Conservation (phyloP, 495 filamentous ascomycete species). For the Aspergillus campestris region DNA sequence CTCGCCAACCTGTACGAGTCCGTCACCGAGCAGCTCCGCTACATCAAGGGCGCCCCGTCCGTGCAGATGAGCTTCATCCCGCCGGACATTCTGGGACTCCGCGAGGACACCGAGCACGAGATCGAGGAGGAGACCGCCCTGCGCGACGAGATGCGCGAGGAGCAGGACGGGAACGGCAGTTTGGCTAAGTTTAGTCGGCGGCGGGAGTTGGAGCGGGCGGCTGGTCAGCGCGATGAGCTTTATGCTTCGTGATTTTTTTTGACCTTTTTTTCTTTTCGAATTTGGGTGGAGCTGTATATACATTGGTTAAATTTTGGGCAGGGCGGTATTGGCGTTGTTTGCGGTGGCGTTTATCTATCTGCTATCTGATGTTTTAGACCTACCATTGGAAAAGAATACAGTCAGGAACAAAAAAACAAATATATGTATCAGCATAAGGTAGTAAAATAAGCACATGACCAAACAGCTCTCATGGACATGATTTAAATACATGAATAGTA, state of each 20-base stretch:
- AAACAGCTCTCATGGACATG: too few relatives aligned
- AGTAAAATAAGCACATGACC: too few relatives aligned
- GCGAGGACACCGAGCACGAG: conserved; percentile 72
- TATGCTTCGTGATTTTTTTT: conserved; percentile 17
- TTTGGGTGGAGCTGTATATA: neutral
- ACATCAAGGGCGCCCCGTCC: conserved; percentile 75
- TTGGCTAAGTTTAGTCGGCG: conserved; percentile 20
- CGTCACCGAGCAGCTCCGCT: conserved; percentile 78
- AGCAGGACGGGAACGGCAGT: conserved; percentile 26
- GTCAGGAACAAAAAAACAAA: too few relatives aligned
- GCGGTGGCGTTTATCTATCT: too few relatives aligned
- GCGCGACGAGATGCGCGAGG: conserved; percentile 44
- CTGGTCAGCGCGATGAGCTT: conserved; percentile 34
- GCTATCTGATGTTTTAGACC: too few relatives aligned
- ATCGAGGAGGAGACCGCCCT: conserved; percentile 62
- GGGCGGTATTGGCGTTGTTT: too few relatives aligned
- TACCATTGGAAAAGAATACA: too few relatives aligned
- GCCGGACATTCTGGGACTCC: conserved; percentile 61
- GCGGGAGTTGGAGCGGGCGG: conserved; percentile 34
- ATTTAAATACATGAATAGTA: too few relatives aligned
- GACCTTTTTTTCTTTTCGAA: conserved; percentile 5
- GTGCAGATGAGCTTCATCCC: conserved; percentile 79
- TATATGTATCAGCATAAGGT: too few relatives aligned
- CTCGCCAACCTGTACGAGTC: conserved; percentile 64
- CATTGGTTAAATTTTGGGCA: too few relatives aligned